Evolutionary conservation across 768 basidiomycete species (phyloP).

Genomic region (Leucocoprinus leucothites): DNA sequence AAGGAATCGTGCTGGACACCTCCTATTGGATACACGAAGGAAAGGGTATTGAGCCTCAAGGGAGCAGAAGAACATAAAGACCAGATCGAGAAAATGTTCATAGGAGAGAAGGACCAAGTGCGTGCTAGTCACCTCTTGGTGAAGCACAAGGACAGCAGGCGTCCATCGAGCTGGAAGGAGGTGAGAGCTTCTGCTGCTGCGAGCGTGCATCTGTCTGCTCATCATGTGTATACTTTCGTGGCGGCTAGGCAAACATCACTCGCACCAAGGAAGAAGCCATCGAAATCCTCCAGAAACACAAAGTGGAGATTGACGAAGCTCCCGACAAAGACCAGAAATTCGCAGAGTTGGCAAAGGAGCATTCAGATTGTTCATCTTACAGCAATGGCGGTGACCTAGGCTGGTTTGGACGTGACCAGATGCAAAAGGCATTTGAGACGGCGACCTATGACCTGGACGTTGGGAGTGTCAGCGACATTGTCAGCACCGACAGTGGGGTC

Average conservation of each 20-base stretch:
- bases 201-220: not conserved
- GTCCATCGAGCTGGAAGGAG: conserved; percentile 84
- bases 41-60: conserved; percentile 59
- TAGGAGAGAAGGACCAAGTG: conserved; percentile 49
- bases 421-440: conserved; percentile 98
- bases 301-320: conserved; percentile 55
- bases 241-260: conserved; percentile 72
- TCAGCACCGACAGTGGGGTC: conserved; percentile 92
- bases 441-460: conserved; percentile 70
- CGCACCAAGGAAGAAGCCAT: conserved; percentile 89
- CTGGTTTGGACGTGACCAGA: conserved; percentile 78
- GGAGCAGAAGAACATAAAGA: conserved; percentile 51
- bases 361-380: conserved; percentile 93
- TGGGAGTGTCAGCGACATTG: conserved; percentile 76
- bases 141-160: conserved; percentile 80
- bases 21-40: conserved; percentile 58
- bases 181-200: conserved; percentile 34
- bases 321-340: conserved; percentile 59
- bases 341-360: conserved; percentile 63
- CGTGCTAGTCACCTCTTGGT: conserved; percentile 95
- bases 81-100: conserved; percentile 25
- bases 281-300: conserved; percentile 64
- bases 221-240: conserved; percentile 1
- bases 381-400: conserved; percentile 84
- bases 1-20: conserved; percentile 78